Evolutionary conservation across 2,329 filamentous ascomycete genomes (phyloP).

Genomic region (Colletotrichum tanaceti): DNA sequence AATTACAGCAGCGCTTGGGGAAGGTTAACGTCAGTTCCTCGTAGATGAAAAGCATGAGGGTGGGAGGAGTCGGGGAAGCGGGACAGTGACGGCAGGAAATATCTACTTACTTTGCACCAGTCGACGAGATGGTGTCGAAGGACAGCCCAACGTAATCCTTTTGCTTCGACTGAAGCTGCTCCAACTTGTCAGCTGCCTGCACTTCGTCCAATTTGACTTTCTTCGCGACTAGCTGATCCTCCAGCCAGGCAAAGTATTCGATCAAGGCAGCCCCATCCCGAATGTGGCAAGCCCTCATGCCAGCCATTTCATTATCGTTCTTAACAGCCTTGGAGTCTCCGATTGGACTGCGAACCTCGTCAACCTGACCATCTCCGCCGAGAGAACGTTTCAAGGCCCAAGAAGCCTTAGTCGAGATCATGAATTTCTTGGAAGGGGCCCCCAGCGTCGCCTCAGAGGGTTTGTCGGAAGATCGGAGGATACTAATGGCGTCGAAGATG

Average conservation of each 20-base stretch:
- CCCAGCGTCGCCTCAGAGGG: slow-evolving; percentile 43
- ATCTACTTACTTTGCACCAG: slow-evolving; percentile 74
- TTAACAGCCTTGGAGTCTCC: slow-evolving; percentile 94
- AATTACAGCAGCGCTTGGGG: slow-evolving; percentile 82
- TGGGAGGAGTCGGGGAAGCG: not conserved
- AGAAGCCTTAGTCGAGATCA: slow-evolving; percentile 89
- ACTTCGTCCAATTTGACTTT: slow-evolving; percentile 85
- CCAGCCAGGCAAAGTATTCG: slow-evolving; percentile 96
- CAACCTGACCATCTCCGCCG: slow-evolving; percentile 85
- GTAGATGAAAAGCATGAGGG: not conserved
- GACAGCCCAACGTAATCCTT: slow-evolving; percentile 88
- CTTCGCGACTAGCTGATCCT: slow-evolving; percentile 83
- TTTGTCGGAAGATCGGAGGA: slow-evolving; percentile 57
- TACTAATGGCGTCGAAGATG: slow-evolving; percentile 82
- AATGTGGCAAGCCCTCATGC: slow-evolving; percentile 94
- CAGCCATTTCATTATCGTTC: slow-evolving; percentile 87
- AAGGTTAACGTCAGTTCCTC: not conserved
- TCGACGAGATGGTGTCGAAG: slow-evolving; percentile 96
- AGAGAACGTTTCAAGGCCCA: slow-evolving; percentile 92
- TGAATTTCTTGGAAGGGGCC: slow-evolving; percentile 69
- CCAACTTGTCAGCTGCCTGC: slow-evolving; percentile 89
- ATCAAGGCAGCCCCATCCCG: slow-evolving; percentile 91
- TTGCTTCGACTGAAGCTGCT: slow-evolving; percentile 75
- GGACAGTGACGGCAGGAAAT: not conserved
- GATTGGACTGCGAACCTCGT: slow-evolving; percentile 88